These are phyloP conservation scores for Rheum nobile DNA, from an alignment of 148 eudicot species.

Conservation along the genomic window DNA sequence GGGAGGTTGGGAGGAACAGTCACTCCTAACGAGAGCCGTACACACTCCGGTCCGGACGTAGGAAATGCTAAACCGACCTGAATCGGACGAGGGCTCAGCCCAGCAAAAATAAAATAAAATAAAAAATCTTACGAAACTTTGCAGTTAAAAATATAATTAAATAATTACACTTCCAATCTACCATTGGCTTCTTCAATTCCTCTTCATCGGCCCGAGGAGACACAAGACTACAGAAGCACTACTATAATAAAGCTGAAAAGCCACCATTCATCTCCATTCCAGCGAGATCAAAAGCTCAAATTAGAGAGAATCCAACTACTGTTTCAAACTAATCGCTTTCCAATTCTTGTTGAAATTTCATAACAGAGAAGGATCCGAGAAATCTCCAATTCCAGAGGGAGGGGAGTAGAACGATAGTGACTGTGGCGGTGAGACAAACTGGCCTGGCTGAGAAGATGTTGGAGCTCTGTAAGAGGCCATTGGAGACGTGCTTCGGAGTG, in stretches of 20 bases:
- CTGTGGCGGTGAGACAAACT: background rate
- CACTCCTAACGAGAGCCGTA: too few species aligned
- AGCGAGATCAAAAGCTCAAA: background rate
- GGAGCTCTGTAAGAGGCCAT: conserved; percentile 16
- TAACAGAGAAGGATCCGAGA: background rate
- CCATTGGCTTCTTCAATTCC: background rate
- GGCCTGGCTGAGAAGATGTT: conserved; percentile 13
- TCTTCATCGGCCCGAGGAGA: background rate
- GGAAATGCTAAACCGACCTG: too few species aligned
- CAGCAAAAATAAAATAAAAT: too few species aligned
- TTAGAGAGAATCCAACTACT: background rate
- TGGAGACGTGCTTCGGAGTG: conserved; percentile 24
- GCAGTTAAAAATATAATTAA: too few species aligned
- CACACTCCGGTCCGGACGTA: too few species aligned
- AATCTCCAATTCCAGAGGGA: background rate
- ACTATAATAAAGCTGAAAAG: background rate
- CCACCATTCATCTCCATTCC: background rate
- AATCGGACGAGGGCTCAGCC: too few species aligned
- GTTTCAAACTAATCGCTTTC: background rate
- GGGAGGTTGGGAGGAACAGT: too few species aligned
- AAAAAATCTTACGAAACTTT: too few species aligned
- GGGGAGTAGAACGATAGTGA: background rate
- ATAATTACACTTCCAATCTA: too few species aligned
- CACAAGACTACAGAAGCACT: background rate
- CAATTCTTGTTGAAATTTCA: background rate